Percentiles rank a stretch among this genome's conserved stretches.
Conservation (phyloP, 2,329 filamentous ascomycete species). For the Emydomyces testavorans region DNA sequence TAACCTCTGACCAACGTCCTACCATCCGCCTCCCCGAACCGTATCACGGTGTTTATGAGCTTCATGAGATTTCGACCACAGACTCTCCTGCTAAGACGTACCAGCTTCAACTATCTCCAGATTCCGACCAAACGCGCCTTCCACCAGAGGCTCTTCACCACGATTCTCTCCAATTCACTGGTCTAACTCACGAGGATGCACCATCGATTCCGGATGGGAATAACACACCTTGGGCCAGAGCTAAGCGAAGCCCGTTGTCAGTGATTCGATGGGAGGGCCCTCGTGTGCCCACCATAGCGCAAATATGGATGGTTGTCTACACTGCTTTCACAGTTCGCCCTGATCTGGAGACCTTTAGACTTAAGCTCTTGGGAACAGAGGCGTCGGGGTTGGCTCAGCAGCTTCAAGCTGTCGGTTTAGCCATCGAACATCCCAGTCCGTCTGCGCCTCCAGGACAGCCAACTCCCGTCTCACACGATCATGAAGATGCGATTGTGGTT, state of each 20-base stretch:
- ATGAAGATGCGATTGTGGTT: conserved; percentile 37
- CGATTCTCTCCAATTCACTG: conserved; percentile 23
- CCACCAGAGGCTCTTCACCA: conserved; percentile 23
- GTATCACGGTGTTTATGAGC: conserved; percentile 19
- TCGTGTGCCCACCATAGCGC: conserved; percentile 24
- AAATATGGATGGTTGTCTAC: conserved; percentile 34
- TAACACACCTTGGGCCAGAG: conserved; percentile 33
- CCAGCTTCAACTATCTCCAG: conserved; percentile 16
- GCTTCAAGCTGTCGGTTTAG: conserved; percentile 32
- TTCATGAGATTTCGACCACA: conserved; percentile 12
- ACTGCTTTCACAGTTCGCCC: conserved; percentile 27
- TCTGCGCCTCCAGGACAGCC: conserved; percentile 14
- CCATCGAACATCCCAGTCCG: conserved; percentile 31
- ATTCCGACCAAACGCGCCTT: conserved; percentile 16
- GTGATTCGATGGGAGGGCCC: conserved; percentile 26
- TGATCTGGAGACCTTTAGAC: conserved; percentile 27
- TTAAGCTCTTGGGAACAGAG: conserved; percentile 24
- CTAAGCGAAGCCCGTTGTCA: conserved; percentile 24
- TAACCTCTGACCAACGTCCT: conserved; percentile 11
- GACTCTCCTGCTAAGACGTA: conserved; percentile 10
- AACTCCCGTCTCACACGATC: conserved; percentile 24
- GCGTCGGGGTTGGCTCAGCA: conserved; percentile 23
- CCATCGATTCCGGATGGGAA: conserved; percentile 22
- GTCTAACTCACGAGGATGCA: conserved; percentile 19
- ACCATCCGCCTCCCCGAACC: conserved; percentile 19